Evolutionary conservation across 257 asterid species (phyloP).

Genomic region (Fraxinus anomala): DNA sequence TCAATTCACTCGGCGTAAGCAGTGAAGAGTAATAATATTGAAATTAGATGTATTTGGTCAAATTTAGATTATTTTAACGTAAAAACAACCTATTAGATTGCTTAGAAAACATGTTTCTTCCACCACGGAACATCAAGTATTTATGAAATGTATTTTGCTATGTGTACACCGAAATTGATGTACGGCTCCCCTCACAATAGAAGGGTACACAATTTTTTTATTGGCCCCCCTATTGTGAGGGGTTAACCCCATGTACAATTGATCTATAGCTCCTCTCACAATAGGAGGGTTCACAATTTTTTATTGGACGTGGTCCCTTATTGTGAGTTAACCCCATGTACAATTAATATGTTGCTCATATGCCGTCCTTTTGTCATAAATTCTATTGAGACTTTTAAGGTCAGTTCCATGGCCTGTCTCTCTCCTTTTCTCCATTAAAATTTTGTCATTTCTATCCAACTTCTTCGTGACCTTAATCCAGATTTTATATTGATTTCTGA

Average conservation of each 20-base stretch:
- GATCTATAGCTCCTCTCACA: too few relatives aligned
- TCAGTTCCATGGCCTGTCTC: slow-evolving; percentile 31
- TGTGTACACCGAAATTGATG: too few relatives aligned
- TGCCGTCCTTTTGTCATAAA: slow-evolving; percentile 28
- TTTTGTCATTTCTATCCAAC: slow-evolving; percentile 27
- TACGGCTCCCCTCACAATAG: too few relatives aligned
- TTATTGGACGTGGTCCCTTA: too few relatives aligned
- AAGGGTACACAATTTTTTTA: too few relatives aligned
- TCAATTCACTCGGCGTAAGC: background rate
- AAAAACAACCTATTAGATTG: slow-evolving; percentile 35
- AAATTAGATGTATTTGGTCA: slow-evolving; percentile 29
- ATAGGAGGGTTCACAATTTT: too few relatives aligned
- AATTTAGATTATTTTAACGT: background rate
- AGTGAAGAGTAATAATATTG: background rate
- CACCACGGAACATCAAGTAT: slow-evolving; percentile 31
- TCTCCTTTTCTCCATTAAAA: slow-evolving; percentile 1
- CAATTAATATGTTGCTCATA: slow-evolving; percentile 14
- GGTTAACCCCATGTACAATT: too few relatives aligned
- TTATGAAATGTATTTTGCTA: slow-evolving; percentile 23
- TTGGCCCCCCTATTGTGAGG: too few relatives aligned
- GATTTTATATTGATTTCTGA: slow-evolving; percentile 3
- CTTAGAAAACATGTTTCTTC: slow-evolving; percentile 55
- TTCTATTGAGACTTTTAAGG: slow-evolving; percentile 17
- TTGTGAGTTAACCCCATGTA: too few relatives aligned
- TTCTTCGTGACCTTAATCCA: background rate